These are phyloP conservation scores for Aspergillus sp. DNA, from an alignment of 2,329 filamentous ascomycete species.

Conservation along the genomic window DNA sequence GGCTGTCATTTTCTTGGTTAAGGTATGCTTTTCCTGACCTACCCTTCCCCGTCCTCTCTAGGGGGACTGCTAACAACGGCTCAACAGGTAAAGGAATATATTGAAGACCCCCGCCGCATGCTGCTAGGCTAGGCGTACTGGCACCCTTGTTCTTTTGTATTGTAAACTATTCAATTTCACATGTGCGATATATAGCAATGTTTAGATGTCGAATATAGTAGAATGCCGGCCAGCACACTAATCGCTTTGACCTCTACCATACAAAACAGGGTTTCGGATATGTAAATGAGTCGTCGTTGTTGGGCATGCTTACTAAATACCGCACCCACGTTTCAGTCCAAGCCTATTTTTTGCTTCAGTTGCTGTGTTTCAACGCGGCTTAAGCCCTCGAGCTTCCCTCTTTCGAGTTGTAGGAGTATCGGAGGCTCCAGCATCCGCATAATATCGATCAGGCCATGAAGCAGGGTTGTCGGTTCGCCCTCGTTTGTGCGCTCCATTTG, in stretches of 20 bases:
- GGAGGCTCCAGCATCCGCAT: slow-evolving; percentile 47
- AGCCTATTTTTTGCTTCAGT: slow-evolving; percentile 32
- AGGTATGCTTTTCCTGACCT: slow-evolving; percentile 49
- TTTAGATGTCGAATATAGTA: neutral
- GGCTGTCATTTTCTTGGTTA: slow-evolving; percentile 93
- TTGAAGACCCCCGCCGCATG: slow-evolving; percentile 94
- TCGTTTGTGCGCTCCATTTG: slow-evolving; percentile 29
- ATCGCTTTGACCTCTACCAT: neutral
- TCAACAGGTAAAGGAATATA: slow-evolving; percentile 78
- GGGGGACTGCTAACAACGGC: slow-evolving; percentile 8
- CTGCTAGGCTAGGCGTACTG: slow-evolving; percentile 55
- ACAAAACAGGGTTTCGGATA: neutral
- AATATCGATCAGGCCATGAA: slow-evolving; percentile 45
- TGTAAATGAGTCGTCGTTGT: neutral
- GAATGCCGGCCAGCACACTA: neutral
- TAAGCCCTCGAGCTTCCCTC: slow-evolving; percentile 43
- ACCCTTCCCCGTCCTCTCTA: neutral
- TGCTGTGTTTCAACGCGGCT: slow-evolving; percentile 36
- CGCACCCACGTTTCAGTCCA: neutral
- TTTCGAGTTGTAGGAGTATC: slow-evolving; percentile 53
- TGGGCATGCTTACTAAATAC: neutral
- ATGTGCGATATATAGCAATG: slow-evolving; percentile 12
- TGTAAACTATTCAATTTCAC: slow-evolving; percentile 28
- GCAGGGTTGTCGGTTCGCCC: slow-evolving; percentile 39
- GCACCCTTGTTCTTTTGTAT: slow-evolving; percentile 1